Conservation (phyloP, 169 alveolate genomes). For the Plasmodium ovale region DNA sequence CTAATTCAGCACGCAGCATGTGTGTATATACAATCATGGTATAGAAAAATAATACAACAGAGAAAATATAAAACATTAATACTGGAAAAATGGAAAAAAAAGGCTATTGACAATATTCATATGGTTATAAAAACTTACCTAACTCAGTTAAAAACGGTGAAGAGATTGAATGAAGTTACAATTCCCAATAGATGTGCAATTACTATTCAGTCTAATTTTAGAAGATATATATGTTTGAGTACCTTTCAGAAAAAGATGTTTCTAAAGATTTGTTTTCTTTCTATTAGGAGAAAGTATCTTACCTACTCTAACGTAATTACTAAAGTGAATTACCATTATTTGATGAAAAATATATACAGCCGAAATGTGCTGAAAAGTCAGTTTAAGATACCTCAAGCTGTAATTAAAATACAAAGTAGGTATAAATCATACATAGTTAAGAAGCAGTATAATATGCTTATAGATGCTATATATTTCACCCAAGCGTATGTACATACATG, state of each 20-base stretch:
- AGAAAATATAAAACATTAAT: slow-evolving; percentile 59
- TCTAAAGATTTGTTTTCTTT: slow-evolving; percentile 71
- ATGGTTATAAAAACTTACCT: slow-evolving; percentile 41
- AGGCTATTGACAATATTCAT: slow-evolving; percentile 47
- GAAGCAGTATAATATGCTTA: slow-evolving; percentile 54
- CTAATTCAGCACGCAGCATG: slow-evolving; percentile 71
- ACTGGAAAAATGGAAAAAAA: slow-evolving; percentile 34
- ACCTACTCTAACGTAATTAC: slow-evolving; percentile 31
- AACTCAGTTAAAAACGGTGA: slow-evolving; percentile 42
- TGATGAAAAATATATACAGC: slow-evolving; percentile 62
- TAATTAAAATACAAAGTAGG: slow-evolving; percentile 58
- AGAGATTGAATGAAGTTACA: slow-evolving; percentile 35
- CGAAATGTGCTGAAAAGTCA: slow-evolving; percentile 42
- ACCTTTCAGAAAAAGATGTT: slow-evolving; percentile 50
- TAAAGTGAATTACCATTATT: slow-evolving; percentile 68
- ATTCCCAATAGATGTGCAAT: slow-evolving; percentile 68
- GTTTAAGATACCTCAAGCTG: slow-evolving; percentile 68
- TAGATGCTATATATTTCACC: slow-evolving; percentile 67
- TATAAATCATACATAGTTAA: slow-evolving; percentile 62
- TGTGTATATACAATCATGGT: slow-evolving; percentile 74
- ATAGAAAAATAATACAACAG: slow-evolving; percentile 68
- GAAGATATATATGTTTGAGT: slow-evolving; percentile 47
- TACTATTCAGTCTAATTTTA: slow-evolving; percentile 55
- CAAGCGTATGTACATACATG: slow-evolving; percentile 73
- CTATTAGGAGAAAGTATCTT: slow-evolving; percentile 67